Percentiles rank a stretch among this genome's conserved stretches.
Evolutionary conservation across 495 filamentous ascomycete genomes (phyloP).

Genomic region (Pseudevernia furfuracea): DNA sequence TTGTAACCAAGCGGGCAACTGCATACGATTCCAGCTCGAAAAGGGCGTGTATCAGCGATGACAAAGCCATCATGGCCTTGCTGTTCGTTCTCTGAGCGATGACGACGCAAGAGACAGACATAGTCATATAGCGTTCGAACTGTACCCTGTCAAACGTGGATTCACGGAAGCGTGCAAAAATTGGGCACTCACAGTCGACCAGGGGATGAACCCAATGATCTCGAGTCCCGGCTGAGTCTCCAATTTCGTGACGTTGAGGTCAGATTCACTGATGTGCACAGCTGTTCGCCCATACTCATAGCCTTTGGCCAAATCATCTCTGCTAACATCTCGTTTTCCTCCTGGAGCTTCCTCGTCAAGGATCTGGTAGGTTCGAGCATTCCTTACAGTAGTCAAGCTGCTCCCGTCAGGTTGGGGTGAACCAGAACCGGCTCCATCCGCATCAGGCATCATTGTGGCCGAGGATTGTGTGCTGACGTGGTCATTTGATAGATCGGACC

Average conservation of each 20-base stretch:
- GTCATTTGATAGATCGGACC: slow-evolving; percentile 38
- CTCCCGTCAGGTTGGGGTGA: slow-evolving; percentile 34
- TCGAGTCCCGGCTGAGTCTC: slow-evolving; percentile 68
- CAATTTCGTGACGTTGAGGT: slow-evolving; percentile 71
- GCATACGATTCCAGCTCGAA: slow-evolving; percentile 82
- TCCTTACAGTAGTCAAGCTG: slow-evolving; percentile 58
- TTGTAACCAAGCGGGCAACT: slow-evolving; percentile 74
- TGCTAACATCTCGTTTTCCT: slow-evolving; percentile 75
- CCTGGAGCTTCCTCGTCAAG: slow-evolving; percentile 63
- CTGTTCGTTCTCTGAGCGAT: slow-evolving; percentile 66
- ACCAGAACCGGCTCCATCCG: slow-evolving; percentile 39
- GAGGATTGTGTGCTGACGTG: slow-evolving; percentile 43
- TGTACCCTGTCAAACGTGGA: slow-evolving; percentile 31
- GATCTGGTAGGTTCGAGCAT: slow-evolving; percentile 70
- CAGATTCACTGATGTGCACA: slow-evolving; percentile 77
- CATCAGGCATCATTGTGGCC: slow-evolving; percentile 36
- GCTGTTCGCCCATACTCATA: slow-evolving; percentile 92
- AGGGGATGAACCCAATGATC: slow-evolving; percentile 78
- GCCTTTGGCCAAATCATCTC: slow-evolving; percentile 80
- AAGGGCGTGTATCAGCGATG: slow-evolving; percentile 82
- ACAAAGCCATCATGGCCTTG: slow-evolving; percentile 71
- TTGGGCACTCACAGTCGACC: slow-evolving; percentile 53
- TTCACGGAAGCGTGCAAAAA: not conserved
- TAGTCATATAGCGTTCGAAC: slow-evolving; percentile 80
- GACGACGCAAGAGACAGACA: slow-evolving; percentile 69